Base-by-base conservation (phyloP, 1,139 yeast genomes). In the Geotrichum klebahnii region DNA sequence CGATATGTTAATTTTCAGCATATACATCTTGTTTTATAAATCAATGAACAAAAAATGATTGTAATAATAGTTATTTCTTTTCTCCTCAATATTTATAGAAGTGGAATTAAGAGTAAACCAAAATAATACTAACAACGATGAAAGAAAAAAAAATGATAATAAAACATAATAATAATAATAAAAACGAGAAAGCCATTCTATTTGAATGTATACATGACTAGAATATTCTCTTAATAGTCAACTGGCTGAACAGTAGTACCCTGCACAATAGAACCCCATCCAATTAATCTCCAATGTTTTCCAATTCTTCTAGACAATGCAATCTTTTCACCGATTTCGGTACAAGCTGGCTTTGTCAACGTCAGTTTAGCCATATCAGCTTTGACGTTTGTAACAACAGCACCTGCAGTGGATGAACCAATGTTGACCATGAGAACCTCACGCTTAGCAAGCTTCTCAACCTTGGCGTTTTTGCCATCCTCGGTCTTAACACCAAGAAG, bases 331-430 rank as follows among this genome's bases (percentile, higher is more conserved):
- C 94, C 87, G 53, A 92, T 79, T 75, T 90, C 97, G 42, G 99
- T 92, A 81, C 99, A 94, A 43, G 98, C 98, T 52, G 99, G 98
- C 44, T 96, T 84, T 44, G 97, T 90, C 67, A 94, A 80, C 67
- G 89, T 90, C 65, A 94, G 79, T 77, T 97, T 88, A 51, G 98
- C 98, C 97, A 92, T 87, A 80, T 94, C 99, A 55, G 98, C 98
- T 72, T 88, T 86, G 55, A 94, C 97, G 47, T 96, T 96, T 62
- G 90, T 84, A 61, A 94, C 98, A 71, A 97, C 85, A 53, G 98
- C 98, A 73, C 99, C 99, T 39, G 97, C 89, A 51, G 99, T 97
- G 45, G 98, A 92, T 35, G 98, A 92, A 57, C 99, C 99, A 65
- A 94, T 94, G 72, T 94, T 94, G 52, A 94, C 98, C 98, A 94